Evolutionary conservation across 352 stramenopile genomes (phyloP).

Genomic region (Pythium oligandrum): DNA sequence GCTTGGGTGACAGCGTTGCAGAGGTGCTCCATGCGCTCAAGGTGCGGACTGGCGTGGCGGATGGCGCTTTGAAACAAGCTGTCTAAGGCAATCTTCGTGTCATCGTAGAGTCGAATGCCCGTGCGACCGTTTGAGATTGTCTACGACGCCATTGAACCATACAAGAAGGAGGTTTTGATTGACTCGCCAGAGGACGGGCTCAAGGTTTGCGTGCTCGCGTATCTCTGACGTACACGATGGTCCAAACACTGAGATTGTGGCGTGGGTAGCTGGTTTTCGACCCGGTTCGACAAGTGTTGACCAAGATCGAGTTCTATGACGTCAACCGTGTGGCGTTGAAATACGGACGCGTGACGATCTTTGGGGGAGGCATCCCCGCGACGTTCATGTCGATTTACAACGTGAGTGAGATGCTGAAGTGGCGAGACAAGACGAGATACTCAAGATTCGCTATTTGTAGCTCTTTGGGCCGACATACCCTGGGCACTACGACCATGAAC

Average conservation of each 20-base stretch:
- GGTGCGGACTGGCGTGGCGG: conserved; percentile 14
- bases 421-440: too few relatives aligned
- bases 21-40: conserved; percentile 77
- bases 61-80: too few relatives aligned
- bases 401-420: conserved; percentile 21
- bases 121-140: conserved; percentile 73
- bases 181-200: conserved; percentile 71
- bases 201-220: conserved; percentile 19
- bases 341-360: conserved; percentile 80
- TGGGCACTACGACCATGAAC: conserved; percentile 57
- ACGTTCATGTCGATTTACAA: conserved; percentile 89
- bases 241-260: too few relatives aligned
- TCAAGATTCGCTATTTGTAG: conserved; percentile 17
- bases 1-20: conserved; percentile 62
- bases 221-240: too few relatives aligned
- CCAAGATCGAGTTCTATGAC: conserved; percentile 73
- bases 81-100: too few relatives aligned
- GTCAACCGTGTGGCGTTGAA: conserved; percentile 75
- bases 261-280: conserved; percentile 58
- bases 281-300: conserved; percentile 57
- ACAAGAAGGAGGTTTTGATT: conserved; percentile 55
- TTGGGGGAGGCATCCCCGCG: conserved; percentile 65
- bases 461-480: conserved; percentile 84
- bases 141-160: conserved; percentile 64
- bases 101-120: conserved; percentile 50